These are phyloP conservation scores for Carex littledalei DNA, from an alignment of 176 grass and related monocot genomes.

Conservation along the genomic window DNA sequence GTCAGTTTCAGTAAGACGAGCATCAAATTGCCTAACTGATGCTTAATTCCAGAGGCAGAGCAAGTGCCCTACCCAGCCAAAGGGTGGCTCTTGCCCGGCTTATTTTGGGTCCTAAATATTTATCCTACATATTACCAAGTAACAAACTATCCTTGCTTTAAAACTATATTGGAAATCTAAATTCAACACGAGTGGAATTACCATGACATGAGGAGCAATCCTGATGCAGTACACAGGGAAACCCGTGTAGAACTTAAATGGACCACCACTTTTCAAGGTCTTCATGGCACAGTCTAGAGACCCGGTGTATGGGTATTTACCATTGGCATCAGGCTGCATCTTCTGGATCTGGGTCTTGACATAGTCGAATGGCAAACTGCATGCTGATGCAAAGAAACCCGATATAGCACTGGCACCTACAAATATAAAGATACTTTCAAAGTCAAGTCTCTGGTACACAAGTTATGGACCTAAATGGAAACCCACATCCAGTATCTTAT, in stretches of 20 bases:
- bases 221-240: slow-evolving; percentile 92
- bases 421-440: slow-evolving; percentile 7
- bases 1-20: background rate
- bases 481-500: background rate
- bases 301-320: slow-evolving; percentile 86
- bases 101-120: slow-evolving; percentile 1
- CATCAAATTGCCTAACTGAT: background rate
- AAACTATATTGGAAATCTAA: background rate
- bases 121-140: background rate
- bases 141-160: background rate
- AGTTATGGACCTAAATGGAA: background rate
- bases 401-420: slow-evolving; percentile 89
- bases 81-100: background rate
- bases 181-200: slow-evolving; percentile 27
- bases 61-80: background rate
- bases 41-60: background rate
- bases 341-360: slow-evolving; percentile 98
- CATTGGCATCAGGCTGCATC: slow-evolving; percentile 87
- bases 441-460: background rate
- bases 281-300: slow-evolving; percentile 80
- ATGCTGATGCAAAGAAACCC: slow-evolving; percentile 88
- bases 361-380: slow-evolving; percentile 95
- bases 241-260: slow-evolving; percentile 92
- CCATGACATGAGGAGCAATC: slow-evolving; percentile 93
- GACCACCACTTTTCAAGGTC: slow-evolving; percentile 77